These are phyloP conservation scores for Russula sp. DNA, from an alignment of 768 basidiomycete species.

Conservation along the genomic window DNA sequence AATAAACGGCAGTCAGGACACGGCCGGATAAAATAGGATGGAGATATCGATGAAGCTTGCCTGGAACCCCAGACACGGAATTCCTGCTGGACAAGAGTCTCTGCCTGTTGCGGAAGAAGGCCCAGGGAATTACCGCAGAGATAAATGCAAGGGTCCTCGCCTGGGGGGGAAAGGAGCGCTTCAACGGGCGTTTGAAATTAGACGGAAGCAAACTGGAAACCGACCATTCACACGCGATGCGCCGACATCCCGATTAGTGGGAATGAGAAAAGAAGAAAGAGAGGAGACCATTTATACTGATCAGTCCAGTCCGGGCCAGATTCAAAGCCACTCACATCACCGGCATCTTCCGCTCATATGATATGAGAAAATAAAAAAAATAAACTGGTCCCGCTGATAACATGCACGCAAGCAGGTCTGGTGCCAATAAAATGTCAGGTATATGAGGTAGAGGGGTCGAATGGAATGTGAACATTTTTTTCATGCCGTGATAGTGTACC, in stretches of 20 bases:
- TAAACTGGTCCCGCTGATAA: too few relatives aligned
- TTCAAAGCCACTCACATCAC: not conserved
- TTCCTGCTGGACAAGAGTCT: slow-evolving; percentile 74
- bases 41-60: slow-evolving; percentile 39
- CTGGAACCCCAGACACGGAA: slow-evolving; percentile 76
- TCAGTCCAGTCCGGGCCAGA: not conserved
- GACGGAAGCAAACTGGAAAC: slow-evolving; percentile 19
- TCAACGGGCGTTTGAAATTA: slow-evolving; percentile 14
- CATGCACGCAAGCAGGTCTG: too few relatives aligned
- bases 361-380: too few relatives aligned
- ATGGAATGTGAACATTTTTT: not conserved
- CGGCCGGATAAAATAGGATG: slow-evolving; percentile 28
- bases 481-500: not conserved
- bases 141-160: slow-evolving; percentile 65
- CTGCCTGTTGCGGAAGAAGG: slow-evolving; percentile 69
- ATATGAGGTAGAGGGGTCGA: too few relatives aligned
- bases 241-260: slow-evolving; percentile 51
- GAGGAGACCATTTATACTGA: not conserved
- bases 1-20: slow-evolving; percentile 20
- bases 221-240: slow-evolving; percentile 36
- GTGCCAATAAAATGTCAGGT: not conserved
- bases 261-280: slow-evolving; percentile 32
- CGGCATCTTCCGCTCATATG: not conserved
- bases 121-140: slow-evolving; percentile 97
- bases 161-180: slow-evolving; percentile 32